These are phyloP conservation scores for Moesziomyces parantarcticus DNA, from an alignment of 1,284 basidiomycete species.

Conservation along the genomic window DNA sequence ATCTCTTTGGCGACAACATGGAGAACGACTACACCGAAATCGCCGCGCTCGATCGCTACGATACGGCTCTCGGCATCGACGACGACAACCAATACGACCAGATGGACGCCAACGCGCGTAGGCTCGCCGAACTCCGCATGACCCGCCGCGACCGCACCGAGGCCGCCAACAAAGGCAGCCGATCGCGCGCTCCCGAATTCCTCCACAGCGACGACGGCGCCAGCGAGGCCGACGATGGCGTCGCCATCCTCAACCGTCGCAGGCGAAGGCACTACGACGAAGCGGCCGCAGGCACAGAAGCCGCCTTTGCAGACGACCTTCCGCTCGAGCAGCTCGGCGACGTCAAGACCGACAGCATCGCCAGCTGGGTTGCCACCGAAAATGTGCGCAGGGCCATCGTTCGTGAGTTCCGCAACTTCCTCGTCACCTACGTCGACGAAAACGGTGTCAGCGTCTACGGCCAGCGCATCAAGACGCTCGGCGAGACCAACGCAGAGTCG, in stretches of 20 bases:
- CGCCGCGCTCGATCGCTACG: constrained; percentile 85
- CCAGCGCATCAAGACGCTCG: constrained; percentile 88
- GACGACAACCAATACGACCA: constrained; percentile 80
- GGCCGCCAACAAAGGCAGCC: constrained; percentile 71
- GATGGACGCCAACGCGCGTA: constrained; percentile 79
- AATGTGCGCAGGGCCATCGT: constrained; percentile 89
- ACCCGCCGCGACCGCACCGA: constrained; percentile 84
- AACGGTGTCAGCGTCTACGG: constrained; percentile 92
- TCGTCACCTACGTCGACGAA: constrained; percentile 95
- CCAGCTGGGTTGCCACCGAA: constrained; percentile 95
- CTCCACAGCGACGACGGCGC: constrained; percentile 76
- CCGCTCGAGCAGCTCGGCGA: constrained; percentile 95
- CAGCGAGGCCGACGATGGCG: constrained; percentile 67
- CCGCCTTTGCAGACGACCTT: constrained; percentile 78
- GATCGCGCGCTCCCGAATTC: constrained; percentile 84
- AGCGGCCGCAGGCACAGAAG: constrained; percentile 71
- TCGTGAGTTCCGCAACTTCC: constrained; percentile 91
- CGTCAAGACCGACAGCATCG: constrained; percentile 95
- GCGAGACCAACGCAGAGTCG: constrained; percentile 96
- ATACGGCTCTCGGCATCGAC: constrained; percentile 81
- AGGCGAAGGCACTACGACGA: constrained; percentile 70
- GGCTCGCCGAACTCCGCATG: constrained; percentile 89
- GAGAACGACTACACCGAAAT: constrained; percentile 88
- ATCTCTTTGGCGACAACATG: constrained; percentile 85
- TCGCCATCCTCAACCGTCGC: constrained; percentile 65